These are phyloP conservation scores for Thalassia testudinum DNA, from an alignment of 116 monocot species.

Conservation along the genomic window DNA sequence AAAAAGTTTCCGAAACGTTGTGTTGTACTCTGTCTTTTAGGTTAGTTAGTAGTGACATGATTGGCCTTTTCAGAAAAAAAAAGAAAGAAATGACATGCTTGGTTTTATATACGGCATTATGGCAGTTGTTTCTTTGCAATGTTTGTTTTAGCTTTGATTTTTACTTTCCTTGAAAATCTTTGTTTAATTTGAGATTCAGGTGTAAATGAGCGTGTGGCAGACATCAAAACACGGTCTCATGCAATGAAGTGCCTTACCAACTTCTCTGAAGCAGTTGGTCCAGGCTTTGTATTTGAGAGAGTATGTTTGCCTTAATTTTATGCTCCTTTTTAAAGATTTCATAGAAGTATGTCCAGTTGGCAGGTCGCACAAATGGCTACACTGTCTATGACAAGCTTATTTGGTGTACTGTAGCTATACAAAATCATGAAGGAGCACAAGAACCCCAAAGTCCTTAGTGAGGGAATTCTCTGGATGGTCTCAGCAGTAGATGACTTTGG, in stretches of 20 bases:
- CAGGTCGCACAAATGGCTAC: no score
- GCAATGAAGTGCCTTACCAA: slow-evolving; percentile 98
- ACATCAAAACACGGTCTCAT: slow-evolving; percentile 89
- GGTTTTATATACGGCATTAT: neutral
- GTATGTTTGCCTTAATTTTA: slow-evolving; percentile 18
- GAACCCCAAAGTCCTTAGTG: slow-evolving; percentile 98
- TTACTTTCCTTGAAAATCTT: neutral
- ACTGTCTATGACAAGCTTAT: neutral
- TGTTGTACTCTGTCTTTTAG: slow-evolving; percentile 78
- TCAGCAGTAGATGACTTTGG: slow-evolving; percentile 98
- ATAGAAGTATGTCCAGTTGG: no score
- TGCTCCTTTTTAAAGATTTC: neutral
- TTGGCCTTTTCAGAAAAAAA: no score
- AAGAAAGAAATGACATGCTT: neutral
- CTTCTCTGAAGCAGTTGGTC: slow-evolving; percentile 95
- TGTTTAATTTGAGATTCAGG: slow-evolving; percentile 21
- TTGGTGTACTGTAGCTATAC: slow-evolving; percentile 35
- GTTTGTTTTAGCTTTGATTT: no score
- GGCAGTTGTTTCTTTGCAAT: neutral
- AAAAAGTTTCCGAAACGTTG: slow-evolving; percentile 86
- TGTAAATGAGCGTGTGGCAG: slow-evolving; percentile 87
- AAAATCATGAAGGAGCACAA: slow-evolving; percentile 99
- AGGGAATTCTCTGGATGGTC: slow-evolving; percentile 96
- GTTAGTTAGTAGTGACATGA: no score
- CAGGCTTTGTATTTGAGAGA: slow-evolving; percentile 92